A percentile compares a stretch with the other conserved stretches of the same genome.
Conservation (phyloP, 202 grass and related monocot genomes). For the Miscanthus sacchariflorus region DNA sequence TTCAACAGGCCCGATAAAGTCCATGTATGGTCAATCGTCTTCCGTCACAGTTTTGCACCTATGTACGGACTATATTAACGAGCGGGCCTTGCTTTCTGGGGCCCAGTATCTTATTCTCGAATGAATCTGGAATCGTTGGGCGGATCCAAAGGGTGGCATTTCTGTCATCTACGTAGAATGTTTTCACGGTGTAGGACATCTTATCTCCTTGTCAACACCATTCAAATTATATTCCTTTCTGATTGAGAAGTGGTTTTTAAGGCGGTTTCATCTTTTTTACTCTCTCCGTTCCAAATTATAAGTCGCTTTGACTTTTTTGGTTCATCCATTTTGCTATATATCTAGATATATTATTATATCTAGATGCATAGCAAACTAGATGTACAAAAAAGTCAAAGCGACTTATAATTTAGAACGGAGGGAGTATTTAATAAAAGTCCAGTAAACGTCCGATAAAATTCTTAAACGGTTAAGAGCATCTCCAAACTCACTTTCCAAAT, state of each 20-base stretch:
- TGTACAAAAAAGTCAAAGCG: too few species aligned
- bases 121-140: not conserved
- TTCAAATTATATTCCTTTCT: not conserved
- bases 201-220: not conserved
- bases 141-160: not conserved
- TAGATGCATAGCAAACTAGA: too few species aligned
- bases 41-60: not conserved
- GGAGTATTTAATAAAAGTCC: too few species aligned
- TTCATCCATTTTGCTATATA: too few species aligned
- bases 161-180: not conserved
- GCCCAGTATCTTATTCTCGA: not conserved
- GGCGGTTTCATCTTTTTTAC: not conserved
- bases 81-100: not conserved
- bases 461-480: too few species aligned
- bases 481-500: too few species aligned
- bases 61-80: too few species aligned
- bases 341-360: too few species aligned
- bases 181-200: not conserved
- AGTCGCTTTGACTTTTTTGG: too few species aligned
- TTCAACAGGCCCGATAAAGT: not conserved
- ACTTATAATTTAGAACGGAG: too few species aligned
- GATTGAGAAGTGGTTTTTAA: not conserved
- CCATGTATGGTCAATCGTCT: not conserved
- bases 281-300: too few species aligned
- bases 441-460: too few species aligned